phyloP scores from a whole-genome alignment of 2,329 filamentous ascomycete species.

The Sclerotinia trifoliorum region DNA sequence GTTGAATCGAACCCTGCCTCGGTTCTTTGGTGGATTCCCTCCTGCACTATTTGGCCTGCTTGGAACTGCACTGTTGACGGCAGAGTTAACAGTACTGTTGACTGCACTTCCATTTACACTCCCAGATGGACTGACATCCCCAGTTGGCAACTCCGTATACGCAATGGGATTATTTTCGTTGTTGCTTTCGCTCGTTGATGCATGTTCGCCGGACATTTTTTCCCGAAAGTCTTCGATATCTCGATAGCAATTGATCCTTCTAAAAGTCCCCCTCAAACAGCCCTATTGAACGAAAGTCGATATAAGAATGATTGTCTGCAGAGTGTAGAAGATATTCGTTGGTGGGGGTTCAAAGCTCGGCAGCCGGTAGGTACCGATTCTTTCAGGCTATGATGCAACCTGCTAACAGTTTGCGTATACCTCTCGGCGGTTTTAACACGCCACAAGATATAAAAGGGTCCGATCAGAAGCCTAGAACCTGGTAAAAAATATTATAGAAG shows the following conservation, averaged over 20 bases:
- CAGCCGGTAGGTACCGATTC: conserved; percentile 7
- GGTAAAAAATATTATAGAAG: background rate
- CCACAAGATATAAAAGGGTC: conserved; percentile 13
- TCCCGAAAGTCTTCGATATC: background rate
- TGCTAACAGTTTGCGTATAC: background rate
- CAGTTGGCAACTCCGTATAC: conserved; percentile 8
- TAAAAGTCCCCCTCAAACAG: background rate
- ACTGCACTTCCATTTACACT: background rate
- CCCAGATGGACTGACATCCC: conserved; percentile 3
- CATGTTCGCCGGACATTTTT: conserved; percentile 16
- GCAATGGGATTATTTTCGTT: conserved; percentile 4
- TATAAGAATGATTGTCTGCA: background rate
- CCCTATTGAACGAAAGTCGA: background rate
- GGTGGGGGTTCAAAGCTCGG: conserved; percentile 2
- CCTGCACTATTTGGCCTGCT: conserved; percentile 34
- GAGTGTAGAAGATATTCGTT: background rate
- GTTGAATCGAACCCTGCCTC: conserved; percentile 39
- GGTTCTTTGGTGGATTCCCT: conserved; percentile 25
- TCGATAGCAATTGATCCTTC: conserved; percentile 9
- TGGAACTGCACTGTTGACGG: conserved; percentile 26
- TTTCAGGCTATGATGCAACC: conserved; percentile 21
- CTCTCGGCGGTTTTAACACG: background rate
- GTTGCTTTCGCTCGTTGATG: conserved; percentile 7
- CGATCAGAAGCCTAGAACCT: background rate
- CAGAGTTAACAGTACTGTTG: background rate